These are phyloP conservation scores for Elasticomyces elasticus DNA, from an alignment of 495 filamentous ascomycete genomes.

Conservation along the genomic window DNA sequence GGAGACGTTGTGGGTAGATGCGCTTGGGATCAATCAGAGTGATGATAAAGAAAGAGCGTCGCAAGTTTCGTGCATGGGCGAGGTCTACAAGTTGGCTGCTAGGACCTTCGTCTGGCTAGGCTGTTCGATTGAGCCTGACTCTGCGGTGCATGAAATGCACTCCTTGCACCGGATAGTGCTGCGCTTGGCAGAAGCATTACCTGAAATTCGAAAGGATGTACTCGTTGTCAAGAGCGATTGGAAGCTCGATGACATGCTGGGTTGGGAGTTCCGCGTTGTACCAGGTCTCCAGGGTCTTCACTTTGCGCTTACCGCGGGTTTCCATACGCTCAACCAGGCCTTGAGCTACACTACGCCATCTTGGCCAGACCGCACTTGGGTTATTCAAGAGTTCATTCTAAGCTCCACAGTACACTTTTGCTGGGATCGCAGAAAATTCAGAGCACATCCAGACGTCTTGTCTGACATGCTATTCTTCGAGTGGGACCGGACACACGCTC, in stretches of 20 bases:
- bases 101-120: not conserved
- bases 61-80: not conserved
- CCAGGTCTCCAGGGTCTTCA: no score
- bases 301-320: no score
- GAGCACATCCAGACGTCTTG: no score
- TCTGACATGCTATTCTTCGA: no score
- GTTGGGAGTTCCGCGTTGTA: no score
- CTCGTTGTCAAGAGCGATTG: no score
- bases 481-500: no score
- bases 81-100: not conserved
- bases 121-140: not conserved
- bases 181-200: not conserved
- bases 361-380: not conserved
- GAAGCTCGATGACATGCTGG: no score
- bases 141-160: not conserved
- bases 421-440: not conserved
- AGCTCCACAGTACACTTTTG: not conserved
- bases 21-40: not conserved
- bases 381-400: constrained; percentile 3
- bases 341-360: not conserved
- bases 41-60: not conserved
- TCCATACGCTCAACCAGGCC: no score
- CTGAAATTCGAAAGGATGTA: no score
- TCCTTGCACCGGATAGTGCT: not conserved
- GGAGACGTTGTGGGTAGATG: not conserved